These are phyloP conservation scores for Sutorius australiensis DNA, from an alignment of 768 basidiomycete genomes.

Conservation along the genomic window DNA sequence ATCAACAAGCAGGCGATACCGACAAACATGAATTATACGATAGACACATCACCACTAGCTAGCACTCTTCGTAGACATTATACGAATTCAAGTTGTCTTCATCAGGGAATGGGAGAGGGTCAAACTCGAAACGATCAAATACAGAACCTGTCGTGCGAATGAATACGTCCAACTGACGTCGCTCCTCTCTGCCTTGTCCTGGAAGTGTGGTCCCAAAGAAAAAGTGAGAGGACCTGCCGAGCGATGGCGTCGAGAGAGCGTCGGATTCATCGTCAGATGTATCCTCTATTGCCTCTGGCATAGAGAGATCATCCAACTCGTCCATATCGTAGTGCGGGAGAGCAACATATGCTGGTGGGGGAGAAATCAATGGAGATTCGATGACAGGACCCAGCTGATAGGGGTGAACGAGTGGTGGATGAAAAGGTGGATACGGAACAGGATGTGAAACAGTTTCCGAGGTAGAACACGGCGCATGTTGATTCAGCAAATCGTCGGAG, in stretches of 20 bases:
- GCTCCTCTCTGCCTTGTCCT: constrained; percentile 46
- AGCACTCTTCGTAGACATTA: constrained; percentile 64
- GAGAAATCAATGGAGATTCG: constrained; percentile 43
- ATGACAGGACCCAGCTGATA: constrained; percentile 45
- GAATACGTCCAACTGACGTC: constrained; percentile 55
- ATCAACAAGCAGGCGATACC: constrained; percentile 22
- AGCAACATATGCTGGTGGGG: constrained; percentile 41
- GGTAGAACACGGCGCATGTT: constrained; percentile 46
- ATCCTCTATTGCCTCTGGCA: constrained; percentile 82
- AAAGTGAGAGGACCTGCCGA: constrained; percentile 56
- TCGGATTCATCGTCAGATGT: constrained; percentile 85
- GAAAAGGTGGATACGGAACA: constrained; percentile 63
- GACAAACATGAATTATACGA: constrained; percentile 25
- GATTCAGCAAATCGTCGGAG: constrained; percentile 66
- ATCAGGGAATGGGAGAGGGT: constrained; percentile 67
- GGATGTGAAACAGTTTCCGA: constrained; percentile 53
- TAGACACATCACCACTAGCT: constrained; percentile 48
- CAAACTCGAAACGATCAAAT: constrained; percentile 64
- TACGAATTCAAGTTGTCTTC: constrained; percentile 44
- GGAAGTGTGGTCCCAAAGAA: constrained; percentile 49
- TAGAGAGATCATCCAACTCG: constrained; percentile 63
- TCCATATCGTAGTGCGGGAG: constrained; percentile 61
- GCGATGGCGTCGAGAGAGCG: constrained; percentile 56
- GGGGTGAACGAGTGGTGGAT: constrained; percentile 52
- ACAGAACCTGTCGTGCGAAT: constrained; percentile 55